These are phyloP conservation scores for Amanita pallidorosea DNA, from an alignment of 768 basidiomycete species.

Conservation along the genomic window DNA sequence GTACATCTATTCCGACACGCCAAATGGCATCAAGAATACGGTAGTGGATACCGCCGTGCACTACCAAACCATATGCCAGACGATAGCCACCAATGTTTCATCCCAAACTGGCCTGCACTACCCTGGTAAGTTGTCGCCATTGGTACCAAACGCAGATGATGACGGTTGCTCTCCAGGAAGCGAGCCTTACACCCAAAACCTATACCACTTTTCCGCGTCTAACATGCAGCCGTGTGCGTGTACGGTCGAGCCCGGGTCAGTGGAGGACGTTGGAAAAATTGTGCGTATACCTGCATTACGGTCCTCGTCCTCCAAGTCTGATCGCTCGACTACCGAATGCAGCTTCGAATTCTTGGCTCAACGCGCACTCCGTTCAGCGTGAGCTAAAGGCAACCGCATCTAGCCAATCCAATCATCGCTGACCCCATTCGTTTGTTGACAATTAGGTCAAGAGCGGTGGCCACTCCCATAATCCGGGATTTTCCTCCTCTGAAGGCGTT, in stretches of 20 bases:
- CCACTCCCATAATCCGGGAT: slow-evolving; percentile 31
- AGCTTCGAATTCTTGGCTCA: background rate
- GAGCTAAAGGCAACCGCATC: background rate
- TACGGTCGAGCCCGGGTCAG: background rate
- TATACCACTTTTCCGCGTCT: background rate
- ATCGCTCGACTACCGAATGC: too few species aligned
- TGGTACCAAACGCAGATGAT: too few species aligned
- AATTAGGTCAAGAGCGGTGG: slow-evolving; percentile 40
- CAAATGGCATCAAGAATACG: too few species aligned
- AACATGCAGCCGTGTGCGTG: background rate
- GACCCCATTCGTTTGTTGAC: too few species aligned
- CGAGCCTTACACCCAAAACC: background rate
- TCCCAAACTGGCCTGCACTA: too few species aligned
- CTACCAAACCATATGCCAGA: too few species aligned
- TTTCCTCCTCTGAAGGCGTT: slow-evolving; percentile 40
- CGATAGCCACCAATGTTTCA: too few species aligned
- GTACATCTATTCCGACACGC: too few species aligned
- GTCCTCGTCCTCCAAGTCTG: too few species aligned
- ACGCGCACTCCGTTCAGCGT: background rate
- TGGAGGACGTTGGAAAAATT: background rate
- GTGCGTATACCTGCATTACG: slow-evolving; percentile 8
- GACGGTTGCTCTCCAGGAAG: background rate
- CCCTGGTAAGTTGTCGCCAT: too few species aligned
- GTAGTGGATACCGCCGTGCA: too few species aligned
- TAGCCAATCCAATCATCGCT: too few species aligned